phyloP scores from a whole-genome alignment of 1,284 basidiomycete species.

The Trametes pubescens region DNA sequence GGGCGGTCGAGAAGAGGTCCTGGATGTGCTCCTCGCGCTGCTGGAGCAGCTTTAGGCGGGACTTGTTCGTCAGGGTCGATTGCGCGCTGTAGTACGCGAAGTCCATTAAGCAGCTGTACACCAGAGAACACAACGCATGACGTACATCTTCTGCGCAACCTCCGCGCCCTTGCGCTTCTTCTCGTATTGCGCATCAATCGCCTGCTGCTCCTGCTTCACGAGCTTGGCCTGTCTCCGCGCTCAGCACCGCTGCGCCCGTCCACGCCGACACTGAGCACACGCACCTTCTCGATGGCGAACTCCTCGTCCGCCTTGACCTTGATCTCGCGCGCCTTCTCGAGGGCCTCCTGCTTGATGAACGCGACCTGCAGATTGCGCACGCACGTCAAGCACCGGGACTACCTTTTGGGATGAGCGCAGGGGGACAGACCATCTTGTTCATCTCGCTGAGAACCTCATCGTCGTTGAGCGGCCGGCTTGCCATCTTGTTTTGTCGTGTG shows the following conservation, averaged over 20 bases:
- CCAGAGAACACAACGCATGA: no score
- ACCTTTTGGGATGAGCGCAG: neutral
- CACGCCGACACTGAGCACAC: neutral
- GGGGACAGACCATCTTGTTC: conserved; percentile 92
- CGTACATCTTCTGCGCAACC: conserved; percentile 94
- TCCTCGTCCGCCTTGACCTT: conserved; percentile 97
- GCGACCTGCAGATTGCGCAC: conserved; percentile 69
- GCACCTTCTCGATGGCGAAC: conserved; percentile 95
- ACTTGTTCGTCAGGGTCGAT: conserved; percentile 96
- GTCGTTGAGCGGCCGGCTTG: conserved; percentile 84
- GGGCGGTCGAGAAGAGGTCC: conserved; percentile 85
- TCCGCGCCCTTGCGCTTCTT: conserved; percentile 95
- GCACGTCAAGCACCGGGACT: conserved; percentile 16
- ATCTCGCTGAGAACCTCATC: conserved; percentile 97
- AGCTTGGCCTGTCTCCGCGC: conserved; percentile 81
- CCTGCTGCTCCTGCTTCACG: conserved; percentile 92
- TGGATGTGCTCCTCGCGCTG: conserved; percentile 93
- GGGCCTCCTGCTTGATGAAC: conserved; percentile 96
- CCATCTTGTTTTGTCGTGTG: conserved; percentile 49
- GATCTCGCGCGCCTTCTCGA: conserved; percentile 97
- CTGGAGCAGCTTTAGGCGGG: conserved; percentile 91
- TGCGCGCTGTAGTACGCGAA: conserved; percentile 74
- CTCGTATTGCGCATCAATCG: conserved; percentile 91
- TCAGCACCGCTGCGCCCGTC: neutral
- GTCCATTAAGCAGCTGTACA: neutral